Conservation (phyloP, 371 early-diverging fungal genomes). For the Syncephalastrum racemosum region DNA sequence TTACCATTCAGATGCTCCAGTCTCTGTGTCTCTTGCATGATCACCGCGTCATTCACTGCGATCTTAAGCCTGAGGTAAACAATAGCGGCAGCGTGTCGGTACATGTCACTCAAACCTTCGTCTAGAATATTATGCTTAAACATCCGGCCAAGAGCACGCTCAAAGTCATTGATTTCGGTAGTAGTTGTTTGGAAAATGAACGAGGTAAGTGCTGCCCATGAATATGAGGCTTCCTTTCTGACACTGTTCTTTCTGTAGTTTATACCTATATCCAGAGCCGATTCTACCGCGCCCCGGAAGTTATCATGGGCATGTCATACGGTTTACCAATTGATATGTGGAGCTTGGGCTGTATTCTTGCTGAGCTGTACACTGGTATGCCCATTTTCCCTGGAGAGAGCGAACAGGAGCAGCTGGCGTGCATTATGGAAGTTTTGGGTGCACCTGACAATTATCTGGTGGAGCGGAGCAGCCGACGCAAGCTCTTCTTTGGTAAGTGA, state of each 20-base stretch:
- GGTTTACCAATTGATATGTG: slow-evolving; percentile 98
- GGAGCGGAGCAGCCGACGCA: slow-evolving; percentile 74
- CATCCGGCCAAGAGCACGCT: slow-evolving; percentile 73
- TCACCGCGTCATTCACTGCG: slow-evolving; percentile 90
- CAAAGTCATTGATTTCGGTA: slow-evolving; percentile 99
- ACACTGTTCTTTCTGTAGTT: slow-evolving; percentile 34
- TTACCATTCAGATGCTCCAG: slow-evolving; percentile 82
- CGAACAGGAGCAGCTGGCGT: slow-evolving; percentile 92
- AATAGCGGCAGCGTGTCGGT: not conserved
- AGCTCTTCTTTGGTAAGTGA: slow-evolving; percentile 83
- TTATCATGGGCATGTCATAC: slow-evolving; percentile 90
- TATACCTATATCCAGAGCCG: slow-evolving; percentile 98
- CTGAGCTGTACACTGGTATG: slow-evolving; percentile 87
- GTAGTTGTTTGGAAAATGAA: slow-evolving; percentile 85
- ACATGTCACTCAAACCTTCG: not conserved
- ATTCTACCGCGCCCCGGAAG: slow-evolving; percentile 98
- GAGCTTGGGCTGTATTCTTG: slow-evolving; percentile 98
- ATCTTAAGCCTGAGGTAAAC: slow-evolving; percentile 92
- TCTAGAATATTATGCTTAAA: slow-evolving; percentile 72
- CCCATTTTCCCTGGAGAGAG: slow-evolving; percentile 98
- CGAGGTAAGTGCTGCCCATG: slow-evolving; percentile 31
- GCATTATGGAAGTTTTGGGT: slow-evolving; percentile 93
- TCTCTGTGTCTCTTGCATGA: slow-evolving; percentile 71
- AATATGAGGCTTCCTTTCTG: slow-evolving; percentile 9
- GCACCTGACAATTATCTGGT: slow-evolving; percentile 75